Conservation (phyloP, 2,329 filamentous ascomycete species). For the Cladosporium sp. region DNA sequence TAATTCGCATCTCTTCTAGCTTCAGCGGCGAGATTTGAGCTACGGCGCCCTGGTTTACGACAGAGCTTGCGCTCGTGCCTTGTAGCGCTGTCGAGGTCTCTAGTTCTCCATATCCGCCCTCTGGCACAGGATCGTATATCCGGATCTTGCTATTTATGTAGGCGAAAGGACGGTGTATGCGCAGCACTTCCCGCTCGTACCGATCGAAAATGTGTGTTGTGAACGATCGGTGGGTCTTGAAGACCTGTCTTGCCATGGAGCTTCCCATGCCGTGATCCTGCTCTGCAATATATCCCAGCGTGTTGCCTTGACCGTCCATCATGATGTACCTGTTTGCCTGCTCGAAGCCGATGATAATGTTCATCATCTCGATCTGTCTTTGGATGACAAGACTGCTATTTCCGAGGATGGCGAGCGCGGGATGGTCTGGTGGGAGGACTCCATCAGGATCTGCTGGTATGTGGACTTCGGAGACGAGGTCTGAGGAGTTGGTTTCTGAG, state of each 20-base stretch:
- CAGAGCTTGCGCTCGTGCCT: conserved; percentile 44
- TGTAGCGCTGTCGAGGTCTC: conserved; percentile 44
- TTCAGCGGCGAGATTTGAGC: conserved; percentile 55
- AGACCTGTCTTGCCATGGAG: conserved; percentile 59
- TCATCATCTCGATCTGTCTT: conserved; percentile 65
- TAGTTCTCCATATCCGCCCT: conserved; percentile 37
- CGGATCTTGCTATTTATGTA: conserved; percentile 62
- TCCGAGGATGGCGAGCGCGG: conserved; percentile 57
- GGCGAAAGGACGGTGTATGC: conserved; percentile 64
- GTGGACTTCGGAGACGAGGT: conserved; percentile 60
- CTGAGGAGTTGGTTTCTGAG: conserved; percentile 46
- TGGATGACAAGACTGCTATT: conserved; percentile 65
- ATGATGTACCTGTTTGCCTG: conserved; percentile 67
- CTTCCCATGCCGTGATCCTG: conserved; percentile 60
- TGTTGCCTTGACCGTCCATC: conserved; percentile 63
- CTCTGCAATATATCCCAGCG: conserved; percentile 65
- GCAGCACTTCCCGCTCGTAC: conserved; percentile 59
- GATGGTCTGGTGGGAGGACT: conserved; percentile 59
- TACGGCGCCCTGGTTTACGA: conserved; percentile 44
- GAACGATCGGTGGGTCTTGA: conserved; percentile 63
- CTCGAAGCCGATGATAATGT: conserved; percentile 65
- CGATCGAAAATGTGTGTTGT: conserved; percentile 66
- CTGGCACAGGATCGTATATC: conserved; percentile 54
- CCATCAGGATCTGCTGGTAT: conserved; percentile 62
- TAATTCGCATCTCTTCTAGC: conserved; percentile 60